These are phyloP conservation scores for Fusarium incarnatum DNA, from an alignment of 2,329 filamentous ascomycete genomes.

Conservation along the genomic window DNA sequence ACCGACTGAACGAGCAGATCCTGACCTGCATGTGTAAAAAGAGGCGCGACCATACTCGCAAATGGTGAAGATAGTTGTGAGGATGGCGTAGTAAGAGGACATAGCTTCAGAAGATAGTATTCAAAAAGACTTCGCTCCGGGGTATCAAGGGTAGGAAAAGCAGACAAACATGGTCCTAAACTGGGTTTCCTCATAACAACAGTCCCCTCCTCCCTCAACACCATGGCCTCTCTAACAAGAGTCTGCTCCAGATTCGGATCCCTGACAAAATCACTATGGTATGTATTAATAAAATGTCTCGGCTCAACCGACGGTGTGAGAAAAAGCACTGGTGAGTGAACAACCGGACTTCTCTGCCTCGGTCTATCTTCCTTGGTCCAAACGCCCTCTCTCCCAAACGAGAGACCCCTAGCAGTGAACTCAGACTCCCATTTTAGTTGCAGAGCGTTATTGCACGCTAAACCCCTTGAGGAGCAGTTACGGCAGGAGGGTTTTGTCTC, in stretches of 20 bases:
- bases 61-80: conserved; percentile 34
- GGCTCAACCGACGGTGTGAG: conserved; percentile 9
- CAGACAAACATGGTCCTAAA: conserved; percentile 16
- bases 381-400: conserved; percentile 48
- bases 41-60: conserved; percentile 34
- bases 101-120: conserved; percentile 39
- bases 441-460: conserved; percentile 22
- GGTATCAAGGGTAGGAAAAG: conserved; percentile 22
- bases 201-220: conserved; percentile 15
- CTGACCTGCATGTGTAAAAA: conserved; percentile 37
- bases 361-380: conserved; percentile 41
- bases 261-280: conserved; percentile 28
- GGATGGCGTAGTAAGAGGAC: conserved; percentile 41
- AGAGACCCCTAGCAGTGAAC: conserved; percentile 42
- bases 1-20: conserved; percentile 37
- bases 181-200: not conserved
- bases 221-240: conserved; percentile 24
- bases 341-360: not conserved
- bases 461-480: conserved; percentile 34
- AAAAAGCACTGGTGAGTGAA: not conserved
- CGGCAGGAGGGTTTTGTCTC: conserved; percentile 37
- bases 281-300: conserved; percentile 40
- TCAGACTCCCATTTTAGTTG: conserved; percentile 49
- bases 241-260: conserved; percentile 28
- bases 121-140: conserved; percentile 33